Evolutionary conservation across 169 alveolate species (phyloP).

Genomic region (Theileria orientalis): DNA sequence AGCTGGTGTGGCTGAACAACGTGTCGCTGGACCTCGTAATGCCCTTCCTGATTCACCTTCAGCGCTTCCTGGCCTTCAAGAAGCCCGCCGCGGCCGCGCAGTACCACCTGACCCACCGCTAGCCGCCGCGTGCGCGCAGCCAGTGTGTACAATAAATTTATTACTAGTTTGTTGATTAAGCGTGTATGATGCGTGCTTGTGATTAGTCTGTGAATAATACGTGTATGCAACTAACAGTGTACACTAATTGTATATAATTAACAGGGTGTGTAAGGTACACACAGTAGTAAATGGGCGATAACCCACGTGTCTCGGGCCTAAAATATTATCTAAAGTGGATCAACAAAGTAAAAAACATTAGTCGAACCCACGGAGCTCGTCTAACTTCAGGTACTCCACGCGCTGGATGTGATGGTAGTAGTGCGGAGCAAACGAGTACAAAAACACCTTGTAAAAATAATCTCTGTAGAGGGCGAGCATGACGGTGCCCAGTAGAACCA

Average conservation of each 20-base stretch:
- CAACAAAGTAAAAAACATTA: background rate
- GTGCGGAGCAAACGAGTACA: slow-evolving; percentile 59
- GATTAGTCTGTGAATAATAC: too few relatives aligned
- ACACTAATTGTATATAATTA: too few relatives aligned
- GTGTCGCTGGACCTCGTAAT: slow-evolving; percentile 89
- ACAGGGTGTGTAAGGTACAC: too few relatives aligned
- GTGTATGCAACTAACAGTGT: too few relatives aligned
- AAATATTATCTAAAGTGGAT: too few relatives aligned
- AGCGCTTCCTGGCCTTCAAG: slow-evolving; percentile 78
- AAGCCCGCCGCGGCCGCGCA: slow-evolving; percentile 7
- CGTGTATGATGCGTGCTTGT: too few relatives aligned
- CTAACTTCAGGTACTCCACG: slow-evolving; percentile 44
- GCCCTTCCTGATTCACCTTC: slow-evolving; percentile 94
- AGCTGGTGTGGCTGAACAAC: slow-evolving; percentile 97
- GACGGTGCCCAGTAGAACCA: slow-evolving; percentile 30
- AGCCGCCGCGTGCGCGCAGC: too few relatives aligned
- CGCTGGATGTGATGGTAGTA: slow-evolving; percentile 61
- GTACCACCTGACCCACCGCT: slow-evolving; percentile 78
- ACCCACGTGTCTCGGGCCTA: too few relatives aligned
- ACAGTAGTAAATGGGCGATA: too few relatives aligned
- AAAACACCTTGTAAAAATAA: slow-evolving; percentile 44
- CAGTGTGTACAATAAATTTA: too few relatives aligned
- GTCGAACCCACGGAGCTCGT: background rate
- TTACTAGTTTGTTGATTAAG: too few relatives aligned
- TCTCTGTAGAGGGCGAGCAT: slow-evolving; percentile 55